Conservation (phyloP, 164 flowering plant genomes). For the Chimonanthus salicifolius region DNA sequence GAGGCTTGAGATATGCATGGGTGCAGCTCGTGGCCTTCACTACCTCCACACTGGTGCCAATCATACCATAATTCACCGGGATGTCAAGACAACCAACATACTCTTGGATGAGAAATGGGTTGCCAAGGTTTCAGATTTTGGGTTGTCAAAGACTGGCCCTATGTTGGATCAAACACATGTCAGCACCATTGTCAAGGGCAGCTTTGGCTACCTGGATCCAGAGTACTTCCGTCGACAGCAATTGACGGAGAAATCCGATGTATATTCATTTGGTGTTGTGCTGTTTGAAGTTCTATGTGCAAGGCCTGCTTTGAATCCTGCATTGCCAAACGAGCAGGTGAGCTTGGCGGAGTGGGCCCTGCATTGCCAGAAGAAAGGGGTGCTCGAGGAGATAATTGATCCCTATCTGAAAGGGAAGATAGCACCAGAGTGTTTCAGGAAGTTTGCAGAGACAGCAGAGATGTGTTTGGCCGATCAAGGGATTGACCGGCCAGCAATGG, state of each 20-base stretch:
- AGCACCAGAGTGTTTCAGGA: conserved; percentile 22
- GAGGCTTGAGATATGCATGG: conserved; percentile 78
- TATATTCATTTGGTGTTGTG: no score
- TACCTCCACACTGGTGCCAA: no score
- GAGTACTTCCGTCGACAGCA: no score
- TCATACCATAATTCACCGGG: conserved; percentile 43
- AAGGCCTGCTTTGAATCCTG: conserved; percentile 25
- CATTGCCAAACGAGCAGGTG: conserved; percentile 28
- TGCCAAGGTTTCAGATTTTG: no score
- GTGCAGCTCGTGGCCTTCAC: conserved; percentile 9
- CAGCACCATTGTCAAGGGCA: conserved; percentile 19
- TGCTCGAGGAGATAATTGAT: conserved; percentile 28
- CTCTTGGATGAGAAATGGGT: conserved; percentile 20
- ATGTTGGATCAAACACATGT: conserved; percentile 35
- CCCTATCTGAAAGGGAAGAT: no score
- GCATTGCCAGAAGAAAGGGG: conserved; percentile 28
- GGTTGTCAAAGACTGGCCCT: conserved; percentile 43
- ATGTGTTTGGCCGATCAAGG: conserved; percentile 36
- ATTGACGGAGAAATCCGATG: no score
- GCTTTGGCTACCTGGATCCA: no score
- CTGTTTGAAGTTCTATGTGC: conserved; percentile 35
- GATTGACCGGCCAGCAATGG: conserved; percentile 28
- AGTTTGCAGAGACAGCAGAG: conserved; percentile 37
- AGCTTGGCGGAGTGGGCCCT: conserved; percentile 20
- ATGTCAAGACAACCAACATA: conserved; percentile 49